Percentiles rank a stretch among this genome's conserved stretches.
Evolutionary conservation across 805 yeast species (phyloP).

Genomic region (Grigorovia jiainica): DNA sequence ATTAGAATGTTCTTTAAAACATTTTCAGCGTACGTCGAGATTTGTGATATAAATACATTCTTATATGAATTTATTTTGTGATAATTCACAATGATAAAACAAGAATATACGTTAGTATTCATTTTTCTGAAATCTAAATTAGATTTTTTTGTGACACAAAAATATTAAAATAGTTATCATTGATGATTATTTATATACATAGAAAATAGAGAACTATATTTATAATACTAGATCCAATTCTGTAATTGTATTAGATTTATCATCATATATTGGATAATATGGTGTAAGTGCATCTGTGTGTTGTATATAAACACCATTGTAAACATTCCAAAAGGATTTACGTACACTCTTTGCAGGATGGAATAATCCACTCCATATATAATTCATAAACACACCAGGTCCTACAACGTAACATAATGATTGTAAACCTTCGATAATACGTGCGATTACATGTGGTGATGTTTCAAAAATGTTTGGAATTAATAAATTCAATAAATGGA

Average conservation of each 20-base stretch:
- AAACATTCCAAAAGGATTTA: constrained; percentile 74
- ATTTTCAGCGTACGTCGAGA: too few relatives aligned
- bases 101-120: too few relatives aligned
- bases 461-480: constrained; percentile 89
- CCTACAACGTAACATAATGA: constrained; percentile 68
- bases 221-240: constrained; percentile 39
- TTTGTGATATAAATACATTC: too few relatives aligned
- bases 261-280: constrained; percentile 56
- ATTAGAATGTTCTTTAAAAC: too few relatives aligned
- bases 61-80: too few relatives aligned
- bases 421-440: constrained; percentile 74
- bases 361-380: constrained; percentile 79
- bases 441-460: constrained; percentile 85
- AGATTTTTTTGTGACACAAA: too few relatives aligned
- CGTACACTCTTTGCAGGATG: constrained; percentile 91
- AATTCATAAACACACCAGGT: constrained; percentile 60
- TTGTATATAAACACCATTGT: constrained; percentile 67
- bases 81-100: too few relatives aligned
- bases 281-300: constrained; percentile 73
- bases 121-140: too few relatives aligned
- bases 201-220: too few relatives aligned
- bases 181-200: too few relatives aligned
- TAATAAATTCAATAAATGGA: constrained; percentile 71
- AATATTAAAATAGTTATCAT: too few relatives aligned
- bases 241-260: constrained; percentile 27